Percentiles rank a stretch among this genome's conserved stretches.
Conservation (phyloP, 371 early-diverging fungal genomes). For the Apophysomyces elegans region DNA sequence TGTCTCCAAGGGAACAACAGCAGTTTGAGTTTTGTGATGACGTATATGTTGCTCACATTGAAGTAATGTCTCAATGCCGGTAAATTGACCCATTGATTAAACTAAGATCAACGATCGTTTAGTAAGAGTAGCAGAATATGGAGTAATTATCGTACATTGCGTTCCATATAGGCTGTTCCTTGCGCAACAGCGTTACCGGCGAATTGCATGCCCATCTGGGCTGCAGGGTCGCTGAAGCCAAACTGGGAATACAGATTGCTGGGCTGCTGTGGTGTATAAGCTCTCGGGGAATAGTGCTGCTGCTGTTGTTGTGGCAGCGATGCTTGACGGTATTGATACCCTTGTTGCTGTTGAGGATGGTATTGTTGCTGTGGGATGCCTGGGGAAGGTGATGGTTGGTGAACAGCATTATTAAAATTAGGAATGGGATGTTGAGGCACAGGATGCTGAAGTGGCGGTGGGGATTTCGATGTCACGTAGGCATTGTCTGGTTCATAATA, state of each 20-base stretch:
- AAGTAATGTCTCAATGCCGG: slow-evolving; percentile 92
- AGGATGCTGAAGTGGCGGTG: slow-evolving; percentile 76
- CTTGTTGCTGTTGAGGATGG: slow-evolving; percentile 37
- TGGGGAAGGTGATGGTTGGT: slow-evolving; percentile 58
- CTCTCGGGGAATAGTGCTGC: slow-evolving; percentile 38
- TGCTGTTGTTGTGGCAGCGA: slow-evolving; percentile 36
- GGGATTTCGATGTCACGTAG: slow-evolving; percentile 46
- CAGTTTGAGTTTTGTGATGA: slow-evolving; percentile 84
- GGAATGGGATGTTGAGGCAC: slow-evolving; percentile 72
- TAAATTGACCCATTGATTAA: slow-evolving; percentile 85
- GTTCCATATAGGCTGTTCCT: slow-evolving; percentile 89
- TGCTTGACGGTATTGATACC: slow-evolving; percentile 42
- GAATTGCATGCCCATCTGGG: slow-evolving; percentile 96
- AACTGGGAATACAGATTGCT: slow-evolving; percentile 56
- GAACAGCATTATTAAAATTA: slow-evolving; percentile 56
- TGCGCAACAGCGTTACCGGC: slow-evolving; percentile 90
- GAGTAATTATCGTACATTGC: slow-evolving; percentile 71
- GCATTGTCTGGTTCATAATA: slow-evolving; percentile 25
- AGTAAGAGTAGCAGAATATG: background rate
- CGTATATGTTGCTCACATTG: slow-evolving; percentile 95
- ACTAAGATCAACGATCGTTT: slow-evolving; percentile 42
- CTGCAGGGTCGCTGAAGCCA: slow-evolving; percentile 75
- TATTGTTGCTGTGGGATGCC: slow-evolving; percentile 42
- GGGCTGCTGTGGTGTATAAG: slow-evolving; percentile 44
- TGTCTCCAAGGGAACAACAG: slow-evolving; percentile 97